Conservation (phyloP, 148 eudicot genomes). For the Fagopyrum tataricum region DNA sequence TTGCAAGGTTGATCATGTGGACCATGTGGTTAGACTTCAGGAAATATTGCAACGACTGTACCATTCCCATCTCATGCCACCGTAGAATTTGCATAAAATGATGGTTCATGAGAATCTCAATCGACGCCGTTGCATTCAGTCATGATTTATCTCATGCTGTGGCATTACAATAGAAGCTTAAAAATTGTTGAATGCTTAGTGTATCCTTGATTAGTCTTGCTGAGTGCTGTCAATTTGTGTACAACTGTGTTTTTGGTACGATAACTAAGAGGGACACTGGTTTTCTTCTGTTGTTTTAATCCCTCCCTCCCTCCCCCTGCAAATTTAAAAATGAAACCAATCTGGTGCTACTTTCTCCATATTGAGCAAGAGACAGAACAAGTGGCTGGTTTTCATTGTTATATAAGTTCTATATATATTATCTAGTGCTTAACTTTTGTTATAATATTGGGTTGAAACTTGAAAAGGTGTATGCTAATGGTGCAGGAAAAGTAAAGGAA, state of each 20-base stretch:
- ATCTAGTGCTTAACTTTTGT: not conserved
- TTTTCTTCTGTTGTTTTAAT: not conserved
- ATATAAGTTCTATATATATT: not conserved
- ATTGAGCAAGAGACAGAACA: not conserved
- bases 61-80: too few species aligned
- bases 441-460: not conserved
- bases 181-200: not conserved
- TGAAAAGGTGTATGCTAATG: conserved; percentile 15
- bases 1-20: too few species aligned
- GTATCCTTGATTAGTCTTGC: not conserved
- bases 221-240: too few species aligned
- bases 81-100: not conserved
- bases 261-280: not conserved
- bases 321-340: not conserved
- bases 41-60: too few species aligned
- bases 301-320: not conserved
- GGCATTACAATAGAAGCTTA: not conserved
- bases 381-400: not conserved
- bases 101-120: too few species aligned
- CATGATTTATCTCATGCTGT: not conserved
- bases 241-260: not conserved
- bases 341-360: not conserved
- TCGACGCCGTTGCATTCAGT: not conserved
- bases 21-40: too few species aligned
- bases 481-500: conserved; percentile 56